Evolutionary conservation across 768 basidiomycete genomes (phyloP).

Genomic region (Hygrophoropsis aurantiaca): DNA sequence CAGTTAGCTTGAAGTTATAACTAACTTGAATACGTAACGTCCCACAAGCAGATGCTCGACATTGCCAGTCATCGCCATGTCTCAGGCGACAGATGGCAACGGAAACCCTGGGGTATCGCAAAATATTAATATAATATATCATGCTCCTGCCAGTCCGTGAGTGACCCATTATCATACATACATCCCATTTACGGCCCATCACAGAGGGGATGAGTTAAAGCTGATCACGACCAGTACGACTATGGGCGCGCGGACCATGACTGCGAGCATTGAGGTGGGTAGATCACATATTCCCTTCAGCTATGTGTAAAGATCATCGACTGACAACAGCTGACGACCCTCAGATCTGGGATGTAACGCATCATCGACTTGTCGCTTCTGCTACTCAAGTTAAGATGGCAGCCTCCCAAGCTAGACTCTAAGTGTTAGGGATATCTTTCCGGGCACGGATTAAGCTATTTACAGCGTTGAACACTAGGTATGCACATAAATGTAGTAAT

Average conservation of each 20-base stretch:
- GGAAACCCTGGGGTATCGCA: slow-evolving; percentile 41
- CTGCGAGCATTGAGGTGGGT: slow-evolving; percentile 43
- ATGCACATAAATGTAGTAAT: too few relatives aligned
- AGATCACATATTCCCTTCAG: neutral
- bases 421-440: neutral
- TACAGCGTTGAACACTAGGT: too few relatives aligned
- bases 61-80: slow-evolving; percentile 36
- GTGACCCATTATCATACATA: slow-evolving; percentile 9
- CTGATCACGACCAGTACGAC: slow-evolving; percentile 40
- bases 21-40: neutral
- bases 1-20: neutral
- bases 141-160: slow-evolving; percentile 40
- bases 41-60: slow-evolving; percentile 38
- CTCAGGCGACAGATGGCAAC: slow-evolving; percentile 28
- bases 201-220: slow-evolving; percentile 44
- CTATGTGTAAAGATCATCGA: neutral
- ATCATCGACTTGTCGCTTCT: slow-evolving; percentile 41
- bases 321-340: too few relatives aligned
- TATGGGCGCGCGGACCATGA: slow-evolving; percentile 26
- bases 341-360: slow-evolving; percentile 42
- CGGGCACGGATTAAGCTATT: too few relatives aligned
- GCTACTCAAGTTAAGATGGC: slow-evolving; percentile 42
- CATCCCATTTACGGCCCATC: neutral
- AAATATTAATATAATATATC: slow-evolving; percentile 45
- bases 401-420: slow-evolving; percentile 17